Conservation (phyloP, 2,329 filamentous ascomycete genomes). For the Graphilbum fragrans region DNA sequence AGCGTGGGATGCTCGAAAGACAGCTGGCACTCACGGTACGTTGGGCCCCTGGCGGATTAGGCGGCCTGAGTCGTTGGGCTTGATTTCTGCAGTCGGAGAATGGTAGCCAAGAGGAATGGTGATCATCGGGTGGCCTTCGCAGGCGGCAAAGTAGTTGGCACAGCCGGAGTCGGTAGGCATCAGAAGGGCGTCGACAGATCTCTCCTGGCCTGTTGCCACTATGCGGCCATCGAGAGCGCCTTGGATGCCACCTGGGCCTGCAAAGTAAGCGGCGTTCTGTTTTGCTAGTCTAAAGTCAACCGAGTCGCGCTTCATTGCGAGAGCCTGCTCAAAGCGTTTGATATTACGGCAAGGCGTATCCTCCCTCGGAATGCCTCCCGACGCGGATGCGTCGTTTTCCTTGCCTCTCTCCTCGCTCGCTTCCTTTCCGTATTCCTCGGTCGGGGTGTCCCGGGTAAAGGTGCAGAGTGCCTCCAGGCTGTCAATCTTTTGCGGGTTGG, state of each 20-base stretch:
- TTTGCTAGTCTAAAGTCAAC: constrained; percentile 10
- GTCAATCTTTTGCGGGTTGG: constrained; percentile 44
- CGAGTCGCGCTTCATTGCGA: constrained; percentile 18
- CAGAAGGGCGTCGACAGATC: constrained; percentile 47
- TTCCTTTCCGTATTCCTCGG: constrained; percentile 47
- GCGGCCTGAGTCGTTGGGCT: constrained; percentile 27
- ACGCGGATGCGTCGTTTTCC: constrained; percentile 23
- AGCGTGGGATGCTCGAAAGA: too few relatives aligned
- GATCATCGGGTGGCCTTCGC: constrained; percentile 47
- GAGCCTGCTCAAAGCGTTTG: neutral
- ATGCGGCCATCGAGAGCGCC: constrained; percentile 22
- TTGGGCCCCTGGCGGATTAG: constrained; percentile 41
- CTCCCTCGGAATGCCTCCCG: neutral
- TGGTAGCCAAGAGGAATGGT: constrained; percentile 53
- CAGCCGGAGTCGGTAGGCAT: constrained; percentile 40
- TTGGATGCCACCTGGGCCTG: constrained; percentile 45
- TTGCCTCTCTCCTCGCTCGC: constrained; percentile 31
- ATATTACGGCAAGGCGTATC: constrained; percentile 4
- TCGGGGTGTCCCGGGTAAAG: constrained; percentile 39
- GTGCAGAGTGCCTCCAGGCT: constrained; percentile 35
- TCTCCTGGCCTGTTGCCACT: constrained; percentile 29
- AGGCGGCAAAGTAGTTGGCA: constrained; percentile 42
- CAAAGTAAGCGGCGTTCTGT: constrained; percentile 19
- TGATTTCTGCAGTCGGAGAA: constrained; percentile 32
- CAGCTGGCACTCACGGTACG: constrained; percentile 10